Evolutionary conservation across 352 stramenopile genomes (phyloP).

Genomic region (Globisporangium yorkense): DNA sequence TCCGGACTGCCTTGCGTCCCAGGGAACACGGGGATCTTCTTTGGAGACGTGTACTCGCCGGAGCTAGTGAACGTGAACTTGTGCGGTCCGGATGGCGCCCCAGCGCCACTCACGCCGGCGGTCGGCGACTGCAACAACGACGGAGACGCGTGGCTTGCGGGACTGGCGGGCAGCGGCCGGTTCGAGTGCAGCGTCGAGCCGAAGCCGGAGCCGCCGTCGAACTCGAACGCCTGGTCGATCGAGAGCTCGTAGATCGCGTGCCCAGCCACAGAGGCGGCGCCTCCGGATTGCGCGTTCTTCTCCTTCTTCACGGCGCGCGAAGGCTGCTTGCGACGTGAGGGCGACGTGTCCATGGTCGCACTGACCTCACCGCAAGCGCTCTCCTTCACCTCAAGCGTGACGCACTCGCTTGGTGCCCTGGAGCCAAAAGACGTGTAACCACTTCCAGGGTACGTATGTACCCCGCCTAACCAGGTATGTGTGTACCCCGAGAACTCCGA

Average conservation of each 20-base stretch:
- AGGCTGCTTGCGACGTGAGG: slow-evolving; percentile 1
- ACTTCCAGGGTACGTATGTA: too few species aligned
- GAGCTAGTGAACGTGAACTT: slow-evolving; percentile 71
- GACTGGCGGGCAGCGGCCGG: slow-evolving; percentile 37
- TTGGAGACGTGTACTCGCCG: slow-evolving; percentile 64
- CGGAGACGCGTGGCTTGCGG: slow-evolving; percentile 10
- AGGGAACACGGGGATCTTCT: slow-evolving; percentile 72
- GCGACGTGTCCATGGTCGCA: background rate
- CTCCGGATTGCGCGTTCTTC: background rate
- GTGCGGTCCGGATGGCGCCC: slow-evolving; percentile 13
- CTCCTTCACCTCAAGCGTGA: background rate
- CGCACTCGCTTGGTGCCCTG: background rate
- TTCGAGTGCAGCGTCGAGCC: slow-evolving; percentile 51
- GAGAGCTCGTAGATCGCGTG: slow-evolving; percentile 26
- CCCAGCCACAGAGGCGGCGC: background rate
- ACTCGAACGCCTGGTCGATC: slow-evolving; percentile 62
- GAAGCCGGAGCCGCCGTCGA: slow-evolving; percentile 62
- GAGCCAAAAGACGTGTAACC: too few species aligned
- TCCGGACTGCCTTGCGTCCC: slow-evolving; percentile 55
- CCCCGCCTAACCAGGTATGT: too few species aligned
- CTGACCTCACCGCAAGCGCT: too few species aligned
- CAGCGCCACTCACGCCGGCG: background rate
- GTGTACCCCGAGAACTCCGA: too few species aligned
- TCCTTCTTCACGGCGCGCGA: background rate
- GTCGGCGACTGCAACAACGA: slow-evolving; percentile 15